phyloP scores from a whole-genome alignment of 495 filamentous ascomycete genomes.

The Hypoxylon intermedium region DNA sequence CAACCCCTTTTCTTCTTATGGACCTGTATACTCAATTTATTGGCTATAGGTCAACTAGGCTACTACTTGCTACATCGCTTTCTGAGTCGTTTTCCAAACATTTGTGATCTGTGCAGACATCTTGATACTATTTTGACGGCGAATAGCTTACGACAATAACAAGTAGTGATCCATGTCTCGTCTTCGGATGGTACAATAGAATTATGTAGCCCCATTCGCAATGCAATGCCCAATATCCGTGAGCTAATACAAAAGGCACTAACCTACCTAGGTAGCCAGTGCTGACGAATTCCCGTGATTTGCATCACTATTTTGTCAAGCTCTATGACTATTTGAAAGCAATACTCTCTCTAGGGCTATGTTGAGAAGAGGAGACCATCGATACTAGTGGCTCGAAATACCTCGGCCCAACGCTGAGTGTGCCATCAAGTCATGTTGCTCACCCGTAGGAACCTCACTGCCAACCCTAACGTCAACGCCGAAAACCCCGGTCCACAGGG shows the following conservation, averaged over 20 bases:
- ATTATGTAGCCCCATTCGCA: too few relatives aligned
- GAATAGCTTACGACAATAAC: too few relatives aligned
- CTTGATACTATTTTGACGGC: too few relatives aligned
- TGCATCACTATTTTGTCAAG: constrained; percentile 25
- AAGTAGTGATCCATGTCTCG: too few relatives aligned
- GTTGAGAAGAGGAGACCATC: neutral
- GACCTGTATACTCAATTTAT: too few relatives aligned
- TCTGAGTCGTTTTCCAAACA: too few relatives aligned
- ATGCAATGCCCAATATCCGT: neutral
- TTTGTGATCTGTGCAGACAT: too few relatives aligned
- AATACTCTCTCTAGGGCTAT: neutral
- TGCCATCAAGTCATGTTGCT: constrained; percentile 9
- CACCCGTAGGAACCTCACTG: neutral
- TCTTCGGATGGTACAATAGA: too few relatives aligned
- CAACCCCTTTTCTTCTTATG: too few relatives aligned
- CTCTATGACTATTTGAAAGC: constrained; percentile 18
- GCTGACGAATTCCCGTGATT: constrained; percentile 18
- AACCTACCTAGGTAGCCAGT: neutral
- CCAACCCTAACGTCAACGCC: constrained; percentile 20
- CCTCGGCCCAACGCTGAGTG: constrained; percentile 1
- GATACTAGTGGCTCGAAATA: constrained; percentile 3
- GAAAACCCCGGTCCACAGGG: neutral
- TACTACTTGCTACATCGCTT: too few relatives aligned
- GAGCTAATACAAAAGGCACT: neutral
- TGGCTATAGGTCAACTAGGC: too few relatives aligned